Percentiles rank a stretch among this genome's conserved stretches.
Evolutionary conservation across 2,329 filamentous ascomycete species (phyloP).

Genomic region (Penicillium polonicum): DNA sequence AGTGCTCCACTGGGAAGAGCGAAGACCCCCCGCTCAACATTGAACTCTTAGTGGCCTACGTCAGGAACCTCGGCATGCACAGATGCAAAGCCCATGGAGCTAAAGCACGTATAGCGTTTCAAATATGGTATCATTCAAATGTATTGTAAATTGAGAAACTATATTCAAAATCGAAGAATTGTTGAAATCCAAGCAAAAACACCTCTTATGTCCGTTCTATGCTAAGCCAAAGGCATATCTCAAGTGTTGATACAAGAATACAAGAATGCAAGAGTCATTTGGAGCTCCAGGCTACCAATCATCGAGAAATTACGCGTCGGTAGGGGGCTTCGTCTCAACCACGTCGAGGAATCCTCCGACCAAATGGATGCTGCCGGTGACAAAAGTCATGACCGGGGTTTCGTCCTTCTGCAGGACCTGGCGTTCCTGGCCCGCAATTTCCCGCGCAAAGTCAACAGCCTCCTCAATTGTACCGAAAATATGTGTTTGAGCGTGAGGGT

Average conservation of each 20-base stretch:
- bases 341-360: slow-evolving; percentile 76
- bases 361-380: slow-evolving; percentile 82
- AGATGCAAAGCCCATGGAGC: not conserved
- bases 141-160: not conserved
- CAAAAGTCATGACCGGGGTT: slow-evolving; percentile 60
- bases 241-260: slow-evolving; percentile 29
- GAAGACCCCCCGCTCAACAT: not conserved
- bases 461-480: slow-evolving; percentile 68
- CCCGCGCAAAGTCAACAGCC: slow-evolving; percentile 60
- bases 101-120: not conserved
- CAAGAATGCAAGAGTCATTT: slow-evolving; percentile 16
- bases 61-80: not conserved
- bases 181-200: slow-evolving; percentile 29
- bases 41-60: not conserved
- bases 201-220: slow-evolving; percentile 19
- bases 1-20: not conserved
- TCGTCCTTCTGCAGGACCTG: slow-evolving; percentile 31
- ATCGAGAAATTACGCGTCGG: slow-evolving; percentile 8
- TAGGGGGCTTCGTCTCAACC: slow-evolving; percentile 54
- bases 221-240: slow-evolving; percentile 14
- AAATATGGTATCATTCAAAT: not conserved
- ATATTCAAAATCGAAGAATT: slow-evolving; percentile 21
- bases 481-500: slow-evolving; percentile 53
- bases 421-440: slow-evolving; percentile 40
- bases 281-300: slow-evolving; percentile 14